Conservation (phyloP, 2,329 filamentous ascomycete genomes). For the Emergomyces orientalis region DNA sequence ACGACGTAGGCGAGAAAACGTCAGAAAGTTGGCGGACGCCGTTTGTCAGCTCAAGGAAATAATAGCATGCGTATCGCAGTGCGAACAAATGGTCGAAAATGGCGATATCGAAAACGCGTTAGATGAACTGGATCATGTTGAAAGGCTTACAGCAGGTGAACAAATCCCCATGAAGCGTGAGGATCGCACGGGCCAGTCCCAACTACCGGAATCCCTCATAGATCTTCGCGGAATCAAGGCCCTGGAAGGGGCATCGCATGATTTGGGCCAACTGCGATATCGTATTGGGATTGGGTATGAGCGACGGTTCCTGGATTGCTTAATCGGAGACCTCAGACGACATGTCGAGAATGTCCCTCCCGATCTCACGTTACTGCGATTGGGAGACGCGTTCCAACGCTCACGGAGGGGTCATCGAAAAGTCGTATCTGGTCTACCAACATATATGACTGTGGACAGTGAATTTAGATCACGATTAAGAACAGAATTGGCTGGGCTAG, state of each 20-base stretch:
- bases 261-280: conserved; percentile 64
- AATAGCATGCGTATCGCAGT: conserved; percentile 62
- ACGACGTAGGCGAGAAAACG: conserved; percentile 70
- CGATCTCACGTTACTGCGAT: conserved; percentile 69
- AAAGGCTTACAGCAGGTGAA: conserved; percentile 70
- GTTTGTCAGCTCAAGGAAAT: conserved; percentile 74
- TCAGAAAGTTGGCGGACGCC: conserved; percentile 70
- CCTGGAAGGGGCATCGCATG: conserved; percentile 67
- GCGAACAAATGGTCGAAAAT: conserved; percentile 71
- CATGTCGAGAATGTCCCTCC: conserved; percentile 66
- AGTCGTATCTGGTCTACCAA: conserved; percentile 60
- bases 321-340: conserved; percentile 69
- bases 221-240: conserved; percentile 71
- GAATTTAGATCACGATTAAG: conserved; percentile 61
- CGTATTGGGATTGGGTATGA: conserved; percentile 85
- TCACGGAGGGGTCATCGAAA: conserved; percentile 58
- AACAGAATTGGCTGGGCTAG: conserved; percentile 66
- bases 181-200: conserved; percentile 20
- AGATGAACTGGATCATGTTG: conserved; percentile 65
- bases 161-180: conserved; percentile 31
- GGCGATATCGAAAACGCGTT: conserved; percentile 78
- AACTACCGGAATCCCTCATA: conserved; percentile 39
- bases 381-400: conserved; percentile 68
- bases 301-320: conserved; percentile 62
- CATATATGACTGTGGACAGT: conserved; percentile 66